These are phyloP conservation scores for Xylaria sp. DNA, from an alignment of 2,329 filamentous ascomycete species.

Conservation along the genomic window DNA sequence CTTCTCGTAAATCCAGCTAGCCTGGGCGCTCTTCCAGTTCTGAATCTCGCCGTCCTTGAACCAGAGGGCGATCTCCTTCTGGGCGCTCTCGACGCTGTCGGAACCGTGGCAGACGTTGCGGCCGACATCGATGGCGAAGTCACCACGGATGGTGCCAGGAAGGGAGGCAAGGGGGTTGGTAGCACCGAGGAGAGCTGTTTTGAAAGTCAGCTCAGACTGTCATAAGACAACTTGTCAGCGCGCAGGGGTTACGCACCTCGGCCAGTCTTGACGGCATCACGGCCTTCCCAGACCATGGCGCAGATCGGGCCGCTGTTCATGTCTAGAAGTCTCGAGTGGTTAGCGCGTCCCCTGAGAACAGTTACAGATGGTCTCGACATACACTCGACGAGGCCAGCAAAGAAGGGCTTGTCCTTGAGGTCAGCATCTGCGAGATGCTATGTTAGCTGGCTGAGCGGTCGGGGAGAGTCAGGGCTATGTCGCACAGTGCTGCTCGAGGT, in stretches of 20 bases:
- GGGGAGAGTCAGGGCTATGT: constrained; percentile 37
- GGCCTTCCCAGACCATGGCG: constrained; percentile 99
- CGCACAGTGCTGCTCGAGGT: constrained; percentile 95
- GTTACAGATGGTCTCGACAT: constrained; percentile 54
- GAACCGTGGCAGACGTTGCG: constrained; percentile 99
- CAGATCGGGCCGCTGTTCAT: constrained; percentile 97
- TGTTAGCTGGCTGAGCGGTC: constrained; percentile 36
- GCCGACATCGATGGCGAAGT: constrained; percentile 87
- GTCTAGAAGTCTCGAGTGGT: constrained; percentile 65
- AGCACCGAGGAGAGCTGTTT: constrained; percentile 87
- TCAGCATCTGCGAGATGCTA: constrained; percentile 73
- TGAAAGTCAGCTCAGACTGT: constrained; percentile 29
- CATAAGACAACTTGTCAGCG: constrained; percentile 1
- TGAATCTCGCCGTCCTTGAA: constrained; percentile 90
- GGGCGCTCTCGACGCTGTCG: constrained; percentile 97
- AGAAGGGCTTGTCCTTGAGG: constrained; percentile 95
- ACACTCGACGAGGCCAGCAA: constrained; percentile 93
- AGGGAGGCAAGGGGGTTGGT: constrained; percentile 97
- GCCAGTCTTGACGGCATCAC: constrained; percentile 98
- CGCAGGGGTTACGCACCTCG: constrained; percentile 71
- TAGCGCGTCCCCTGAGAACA: not conserved
- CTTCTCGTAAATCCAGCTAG: constrained; percentile 99
- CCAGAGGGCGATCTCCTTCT: constrained; percentile 99
- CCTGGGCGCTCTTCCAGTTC: constrained; percentile 84
- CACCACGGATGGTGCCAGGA: constrained; percentile 97